These are phyloP conservation scores for Lepidopterella palustris DNA, from an alignment of 495 filamentous ascomycete genomes.

Conservation along the genomic window DNA sequence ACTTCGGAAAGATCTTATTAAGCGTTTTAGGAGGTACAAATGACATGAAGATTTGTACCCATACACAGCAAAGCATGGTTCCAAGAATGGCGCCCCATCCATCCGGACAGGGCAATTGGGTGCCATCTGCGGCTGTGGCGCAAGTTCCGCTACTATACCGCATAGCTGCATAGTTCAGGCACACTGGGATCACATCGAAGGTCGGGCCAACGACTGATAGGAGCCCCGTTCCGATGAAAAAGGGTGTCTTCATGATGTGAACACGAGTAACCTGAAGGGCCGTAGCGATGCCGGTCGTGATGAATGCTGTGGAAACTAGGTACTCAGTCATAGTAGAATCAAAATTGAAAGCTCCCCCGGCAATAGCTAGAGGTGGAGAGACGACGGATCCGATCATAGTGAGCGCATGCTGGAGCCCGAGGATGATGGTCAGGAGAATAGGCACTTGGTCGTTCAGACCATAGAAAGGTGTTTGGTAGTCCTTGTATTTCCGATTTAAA, in stretches of 20 bases:
- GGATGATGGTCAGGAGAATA: slow-evolving; percentile 36
- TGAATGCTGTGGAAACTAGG: slow-evolving; percentile 38
- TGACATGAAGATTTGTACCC: slow-evolving; percentile 37
- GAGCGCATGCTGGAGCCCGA: slow-evolving; percentile 39
- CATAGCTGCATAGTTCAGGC: slow-evolving; percentile 35
- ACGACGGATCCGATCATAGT: slow-evolving; percentile 35
- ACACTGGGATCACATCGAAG: slow-evolving; percentile 38
- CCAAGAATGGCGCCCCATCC: slow-evolving; percentile 38
- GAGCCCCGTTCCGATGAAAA: slow-evolving; percentile 39
- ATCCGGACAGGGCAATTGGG: slow-evolving; percentile 35
- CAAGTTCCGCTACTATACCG: slow-evolving; percentile 36
- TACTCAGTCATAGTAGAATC: slow-evolving; percentile 32
- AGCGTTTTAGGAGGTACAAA: slow-evolving; percentile 36
- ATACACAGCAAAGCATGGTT: slow-evolving; percentile 39
- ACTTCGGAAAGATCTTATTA: slow-evolving; percentile 38
- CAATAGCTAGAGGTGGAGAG: slow-evolving; percentile 38
- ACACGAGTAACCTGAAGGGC: slow-evolving; percentile 39
- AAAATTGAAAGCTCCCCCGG: slow-evolving; percentile 37
- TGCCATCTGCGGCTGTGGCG: slow-evolving; percentile 24
- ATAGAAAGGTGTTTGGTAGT: slow-evolving; percentile 39
- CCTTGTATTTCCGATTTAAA: slow-evolving; percentile 37
- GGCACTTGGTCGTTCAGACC: slow-evolving; percentile 38
- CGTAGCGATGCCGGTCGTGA: slow-evolving; percentile 38
- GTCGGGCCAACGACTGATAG: slow-evolving; percentile 39
- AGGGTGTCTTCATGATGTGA: slow-evolving; percentile 35